These are phyloP conservation scores for Annulohypoxylon moriforme DNA, from an alignment of 495 filamentous ascomycete species.

Conservation along the genomic window DNA sequence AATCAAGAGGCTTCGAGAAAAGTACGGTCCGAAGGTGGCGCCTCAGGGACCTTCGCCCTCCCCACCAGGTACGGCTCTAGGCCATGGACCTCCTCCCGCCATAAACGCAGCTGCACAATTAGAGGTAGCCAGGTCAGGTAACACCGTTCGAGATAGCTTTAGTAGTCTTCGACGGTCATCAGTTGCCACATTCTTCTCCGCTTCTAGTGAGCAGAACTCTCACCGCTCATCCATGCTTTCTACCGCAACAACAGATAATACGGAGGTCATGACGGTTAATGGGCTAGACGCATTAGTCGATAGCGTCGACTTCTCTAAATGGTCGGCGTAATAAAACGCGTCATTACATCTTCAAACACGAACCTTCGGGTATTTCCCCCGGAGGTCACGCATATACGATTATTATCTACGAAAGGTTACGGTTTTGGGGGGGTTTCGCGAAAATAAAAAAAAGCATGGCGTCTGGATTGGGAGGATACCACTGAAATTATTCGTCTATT, in stretches of 20 bases:
- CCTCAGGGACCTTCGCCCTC: constrained; percentile 48
- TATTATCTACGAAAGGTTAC: constrained; percentile 36
- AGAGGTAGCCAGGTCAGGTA: constrained; percentile 51
- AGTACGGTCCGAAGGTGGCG: constrained; percentile 56
- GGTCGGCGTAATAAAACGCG: constrained; percentile 46
- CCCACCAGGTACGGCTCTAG: constrained; percentile 54
- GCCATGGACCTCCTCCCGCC: constrained; percentile 23
- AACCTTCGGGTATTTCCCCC: neutral
- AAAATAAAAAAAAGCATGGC: constrained; percentile 44
- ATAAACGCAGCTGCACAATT: constrained; percentile 31
- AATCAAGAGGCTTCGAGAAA: constrained; percentile 83
- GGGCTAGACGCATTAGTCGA: constrained; percentile 64
- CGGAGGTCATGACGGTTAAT: constrained; percentile 53
- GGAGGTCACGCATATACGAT: constrained; percentile 35
- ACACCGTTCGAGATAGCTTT: constrained; percentile 63
- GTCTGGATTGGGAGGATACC: constrained; percentile 50
- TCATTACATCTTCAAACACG: neutral
- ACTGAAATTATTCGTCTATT: constrained; percentile 40
- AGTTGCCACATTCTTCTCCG: constrained; percentile 66
- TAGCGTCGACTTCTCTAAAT: constrained; percentile 70
- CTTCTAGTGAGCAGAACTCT: constrained; percentile 58
- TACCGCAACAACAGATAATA: constrained; percentile 60
- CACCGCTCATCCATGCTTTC: constrained; percentile 64
- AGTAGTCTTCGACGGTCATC: constrained; percentile 62
- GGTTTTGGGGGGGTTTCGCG: constrained; percentile 35